phyloP scores from a whole-genome alignment of 441 rosid genomes.

The Arabidopsis hybrid region DNA sequence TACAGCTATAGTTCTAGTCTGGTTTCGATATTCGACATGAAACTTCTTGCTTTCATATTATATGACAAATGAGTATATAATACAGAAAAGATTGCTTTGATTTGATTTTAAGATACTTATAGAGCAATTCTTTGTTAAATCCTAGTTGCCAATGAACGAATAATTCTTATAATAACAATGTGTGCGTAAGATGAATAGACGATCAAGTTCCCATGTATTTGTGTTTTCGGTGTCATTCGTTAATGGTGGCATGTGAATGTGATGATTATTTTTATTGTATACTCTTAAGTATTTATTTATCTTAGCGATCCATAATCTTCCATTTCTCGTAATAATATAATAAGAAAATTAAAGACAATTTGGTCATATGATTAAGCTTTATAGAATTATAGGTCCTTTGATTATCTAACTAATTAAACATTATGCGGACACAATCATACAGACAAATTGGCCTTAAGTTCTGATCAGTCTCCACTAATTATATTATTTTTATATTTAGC shows the following conservation, averaged over 20 bases:
- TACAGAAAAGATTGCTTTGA: neutral
- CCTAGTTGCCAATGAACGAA: neutral
- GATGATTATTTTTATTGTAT: slow-evolving; percentile 13
- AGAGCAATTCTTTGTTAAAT: neutral
- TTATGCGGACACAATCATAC: slow-evolving; percentile 45
- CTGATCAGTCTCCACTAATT: slow-evolving; percentile 42
- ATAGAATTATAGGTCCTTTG: slow-evolving; percentile 22
- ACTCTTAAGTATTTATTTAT: neutral
- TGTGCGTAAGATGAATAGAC: slow-evolving; percentile 15
- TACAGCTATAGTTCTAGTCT: neutral
- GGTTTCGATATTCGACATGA: neutral
- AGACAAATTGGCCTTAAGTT: slow-evolving; percentile 45
- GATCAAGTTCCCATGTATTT: slow-evolving; percentile 42
- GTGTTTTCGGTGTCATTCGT: slow-evolving; percentile 36
- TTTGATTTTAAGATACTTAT: neutral
- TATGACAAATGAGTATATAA: neutral
- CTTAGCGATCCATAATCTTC: slow-evolving; percentile 32
- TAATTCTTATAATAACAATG: slow-evolving; percentile 2
- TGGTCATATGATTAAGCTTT: slow-evolving; percentile 40
- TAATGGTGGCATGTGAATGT: slow-evolving; percentile 42
- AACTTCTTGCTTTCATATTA: neutral
- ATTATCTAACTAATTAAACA: slow-evolving; percentile 35
- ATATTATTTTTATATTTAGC: slow-evolving; percentile 6
- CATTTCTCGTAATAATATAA: slow-evolving; percentile 21
- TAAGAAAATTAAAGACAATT: slow-evolving; percentile 4